A percentile compares a stretch with the other conserved stretches of the same genome.
Conservation (phyloP, 495 filamentous ascomycete species). For the Tuber magnatum region DNA sequence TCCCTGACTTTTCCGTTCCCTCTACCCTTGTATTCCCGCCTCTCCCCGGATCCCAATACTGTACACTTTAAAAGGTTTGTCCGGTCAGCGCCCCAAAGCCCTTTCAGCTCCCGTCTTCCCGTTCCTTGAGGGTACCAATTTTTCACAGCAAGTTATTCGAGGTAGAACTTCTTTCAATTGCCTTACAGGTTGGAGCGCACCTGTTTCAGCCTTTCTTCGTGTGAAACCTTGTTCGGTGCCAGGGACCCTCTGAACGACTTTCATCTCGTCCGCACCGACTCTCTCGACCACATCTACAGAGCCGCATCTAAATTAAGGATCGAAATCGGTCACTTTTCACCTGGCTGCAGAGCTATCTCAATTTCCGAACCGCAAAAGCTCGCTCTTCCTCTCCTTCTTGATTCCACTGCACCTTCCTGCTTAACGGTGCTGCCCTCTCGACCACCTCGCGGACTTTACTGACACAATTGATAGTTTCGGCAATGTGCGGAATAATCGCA, state of each 20-base stretch:
- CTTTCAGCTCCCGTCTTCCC: background rate
- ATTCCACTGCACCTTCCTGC: background rate
- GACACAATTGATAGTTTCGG: constrained; percentile 14
- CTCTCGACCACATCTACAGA: background rate
- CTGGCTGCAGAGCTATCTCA: background rate
- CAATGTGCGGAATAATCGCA: constrained; percentile 83
- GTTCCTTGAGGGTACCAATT: background rate
- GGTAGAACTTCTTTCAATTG: background rate
- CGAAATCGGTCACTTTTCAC: background rate
- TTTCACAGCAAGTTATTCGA: background rate
- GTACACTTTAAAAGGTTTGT: background rate
- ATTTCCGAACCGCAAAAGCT: background rate
- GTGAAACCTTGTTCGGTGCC: background rate
- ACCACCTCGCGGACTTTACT: background rate
- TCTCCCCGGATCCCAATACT: background rate
- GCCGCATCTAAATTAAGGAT: background rate
- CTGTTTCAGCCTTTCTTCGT: background rate
- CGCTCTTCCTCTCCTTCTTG: background rate
- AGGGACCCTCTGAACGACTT: background rate
- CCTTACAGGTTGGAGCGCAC: background rate
- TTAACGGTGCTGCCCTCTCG: background rate
- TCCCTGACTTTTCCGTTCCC: background rate
- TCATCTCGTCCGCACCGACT: background rate
- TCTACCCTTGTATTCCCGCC: background rate
- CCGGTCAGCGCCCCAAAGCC: background rate